Evolutionary conservation across 768 basidiomycete species (phyloP), one percentile per base, ranked within the genome.

Genomic region (Gymnopilus junonius): DNA sequence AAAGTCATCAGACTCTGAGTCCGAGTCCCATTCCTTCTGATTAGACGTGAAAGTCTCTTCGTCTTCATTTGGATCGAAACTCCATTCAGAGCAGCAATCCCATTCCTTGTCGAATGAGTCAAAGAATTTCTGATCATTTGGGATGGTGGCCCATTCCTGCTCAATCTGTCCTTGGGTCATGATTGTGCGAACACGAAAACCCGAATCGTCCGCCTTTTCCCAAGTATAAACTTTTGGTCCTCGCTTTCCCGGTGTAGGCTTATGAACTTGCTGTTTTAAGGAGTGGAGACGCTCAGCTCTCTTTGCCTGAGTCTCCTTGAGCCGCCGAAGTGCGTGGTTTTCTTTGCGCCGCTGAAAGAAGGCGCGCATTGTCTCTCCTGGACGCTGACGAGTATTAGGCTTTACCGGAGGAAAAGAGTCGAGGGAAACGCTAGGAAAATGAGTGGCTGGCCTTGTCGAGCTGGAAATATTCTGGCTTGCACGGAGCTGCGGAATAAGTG

Each of bases 41-140:
- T 42, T 17, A 20, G 15, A n/a, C 40, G 20, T 42, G 40, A 42
- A n/a, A 15, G 20, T 21, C 20, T 53, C 51, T 10, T 62, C 45
- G 10, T 59, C 48, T 4, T 61, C 32, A 31, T 59, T 58, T 2
- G 25, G 23, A 45, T 59, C 62, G 10, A 50, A 61, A 2, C 55
- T 48, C 12, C 64, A 63, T 8, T 58, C 62, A 7, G 63, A 53
- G 25, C 66, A 71, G 43, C 60, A 67, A 40, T 71, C 70, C 67
- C 66, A 71, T 29, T 67, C 35, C 45, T 71, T 68, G 12, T 46
- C 42, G 17, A 62, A 66, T 2, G 62, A 57, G 57, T 67, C 45
- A 17, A 65, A 68, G 11, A 40, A 57, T 29, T 43, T 58, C 37
- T 65, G 46, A 6, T 32, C 14, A 8, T 21, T 29, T 15, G 14